Percentiles rank a stretch among this genome's conserved stretches.
Conservation (phyloP, 202 grass and related monocot genomes). For the Setaria italica region DNA sequence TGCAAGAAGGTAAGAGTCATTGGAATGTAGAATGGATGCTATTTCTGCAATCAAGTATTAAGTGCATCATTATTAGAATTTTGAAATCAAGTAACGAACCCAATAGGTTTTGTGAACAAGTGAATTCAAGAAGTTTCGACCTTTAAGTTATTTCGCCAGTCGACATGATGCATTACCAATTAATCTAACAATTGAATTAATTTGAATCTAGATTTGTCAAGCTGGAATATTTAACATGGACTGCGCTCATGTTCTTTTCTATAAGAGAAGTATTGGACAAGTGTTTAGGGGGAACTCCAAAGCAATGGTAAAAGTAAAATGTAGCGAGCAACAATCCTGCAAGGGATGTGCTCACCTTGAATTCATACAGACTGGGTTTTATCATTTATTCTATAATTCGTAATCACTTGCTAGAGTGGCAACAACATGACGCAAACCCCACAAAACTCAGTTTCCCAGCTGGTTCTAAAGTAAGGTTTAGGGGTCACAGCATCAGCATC, state of each 20-base stretch:
- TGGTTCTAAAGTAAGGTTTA: slow-evolving; percentile 20
- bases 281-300: slow-evolving; percentile 19
- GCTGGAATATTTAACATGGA: background rate
- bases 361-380: slow-evolving; percentile 30
- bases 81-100: background rate
- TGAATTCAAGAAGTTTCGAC: background rate
- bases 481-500: slow-evolving; percentile 38
- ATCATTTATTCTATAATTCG: slow-evolving; percentile 23
- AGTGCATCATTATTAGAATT: background rate
- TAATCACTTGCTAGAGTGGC: slow-evolving; percentile 16
- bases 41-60: background rate
- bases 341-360: slow-evolving; percentile 17
- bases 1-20: background rate
- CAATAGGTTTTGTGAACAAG: background rate
- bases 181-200: background rate
- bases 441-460: slow-evolving; percentile 9
- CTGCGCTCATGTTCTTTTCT: background rate
- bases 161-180: background rate
- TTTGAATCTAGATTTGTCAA: background rate
- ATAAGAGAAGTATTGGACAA: background rate
- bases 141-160: background rate
- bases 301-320: slow-evolving; percentile 5
- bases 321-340: background rate
- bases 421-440: slow-evolving; percentile 16
- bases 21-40: background rate